Evolutionary conservation across 352 stramenopile genomes (phyloP).

Genomic region (Phytopythium sindhum): DNA sequence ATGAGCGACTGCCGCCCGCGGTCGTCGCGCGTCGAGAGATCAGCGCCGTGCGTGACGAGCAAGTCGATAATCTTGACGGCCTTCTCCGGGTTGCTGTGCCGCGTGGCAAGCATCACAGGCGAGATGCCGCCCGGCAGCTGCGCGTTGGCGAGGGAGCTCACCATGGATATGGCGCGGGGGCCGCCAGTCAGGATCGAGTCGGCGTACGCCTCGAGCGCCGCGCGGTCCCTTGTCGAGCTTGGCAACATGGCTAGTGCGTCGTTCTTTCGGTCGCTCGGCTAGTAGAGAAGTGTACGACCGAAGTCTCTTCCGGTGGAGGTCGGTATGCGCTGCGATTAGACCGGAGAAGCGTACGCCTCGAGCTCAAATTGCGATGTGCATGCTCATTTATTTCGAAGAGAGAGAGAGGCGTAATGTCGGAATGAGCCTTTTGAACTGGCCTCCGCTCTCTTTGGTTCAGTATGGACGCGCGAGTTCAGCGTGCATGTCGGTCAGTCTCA

Average conservation of each 20-base stretch:
- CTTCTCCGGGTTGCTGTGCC: neutral
- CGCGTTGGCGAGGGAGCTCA: slow-evolving; percentile 5
- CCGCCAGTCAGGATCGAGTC: slow-evolving; percentile 5
- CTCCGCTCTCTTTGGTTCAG: neutral
- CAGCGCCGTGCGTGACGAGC: slow-evolving; percentile 22
- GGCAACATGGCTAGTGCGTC: slow-evolving; percentile 1
- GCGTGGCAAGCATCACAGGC: slow-evolving; percentile 10
- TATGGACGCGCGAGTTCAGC: neutral
- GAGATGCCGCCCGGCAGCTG: slow-evolving; percentile 7
- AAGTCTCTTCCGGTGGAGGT: slow-evolving; percentile 2
- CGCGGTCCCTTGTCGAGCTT: slow-evolving; percentile 2
- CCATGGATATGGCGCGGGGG: neutral
- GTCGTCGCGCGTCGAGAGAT: slow-evolving; percentile 22
- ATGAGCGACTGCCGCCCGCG: slow-evolving; percentile 18
- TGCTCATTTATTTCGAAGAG: neutral
- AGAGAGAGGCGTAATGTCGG: neutral
- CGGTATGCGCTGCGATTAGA: neutral
- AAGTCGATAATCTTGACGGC: slow-evolving; percentile 15
- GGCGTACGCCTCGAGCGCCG: slow-evolving; percentile 6
- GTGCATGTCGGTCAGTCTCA: neutral
- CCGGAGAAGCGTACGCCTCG: neutral
- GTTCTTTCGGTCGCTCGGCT: neutral
- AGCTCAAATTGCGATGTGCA: neutral
- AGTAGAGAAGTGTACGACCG: neutral
- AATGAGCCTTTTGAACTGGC: neutral